Conservation (phyloP, 495 filamentous ascomycete species). For the Podospora appendiculata region DNA sequence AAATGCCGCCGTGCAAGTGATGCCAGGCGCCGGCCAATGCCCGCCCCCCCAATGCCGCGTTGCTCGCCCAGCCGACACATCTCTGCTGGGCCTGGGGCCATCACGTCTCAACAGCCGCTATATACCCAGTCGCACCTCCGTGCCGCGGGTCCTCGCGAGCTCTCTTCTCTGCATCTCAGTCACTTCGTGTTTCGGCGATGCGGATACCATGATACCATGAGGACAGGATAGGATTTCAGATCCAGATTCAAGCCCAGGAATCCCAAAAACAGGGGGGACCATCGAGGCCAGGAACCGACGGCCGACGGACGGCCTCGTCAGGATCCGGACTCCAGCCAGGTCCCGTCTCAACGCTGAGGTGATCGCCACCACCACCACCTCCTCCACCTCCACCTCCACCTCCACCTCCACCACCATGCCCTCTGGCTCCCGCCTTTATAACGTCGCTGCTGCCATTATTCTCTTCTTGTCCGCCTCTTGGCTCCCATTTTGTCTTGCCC, state of each 20-base stretch:
- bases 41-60: constrained; percentile 17
- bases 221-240: too few relatives aligned
- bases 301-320: constrained; percentile 5
- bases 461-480: constrained; percentile 22
- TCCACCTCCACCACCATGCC: constrained; percentile 27
- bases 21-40: constrained; percentile 24
- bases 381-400: constrained; percentile 2
- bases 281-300: too few relatives aligned
- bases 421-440: constrained; percentile 18
- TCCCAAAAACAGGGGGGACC: too few relatives aligned
- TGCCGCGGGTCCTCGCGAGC: constrained; percentile 24
- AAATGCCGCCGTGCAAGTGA: constrained; percentile 5
- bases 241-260: too few relatives aligned
- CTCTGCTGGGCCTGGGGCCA: constrained; percentile 17
- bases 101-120: constrained; percentile 47
- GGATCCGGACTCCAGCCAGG: constrained; percentile 10
- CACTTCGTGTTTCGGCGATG: constrained; percentile 39
- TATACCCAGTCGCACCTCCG: constrained; percentile 36
- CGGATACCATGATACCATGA: constrained; percentile 15
- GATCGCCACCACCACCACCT: not conserved
- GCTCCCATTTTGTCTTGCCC: constrained; percentile 22
- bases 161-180: constrained; percentile 29
- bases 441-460: constrained; percentile 23
- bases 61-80: constrained; percentile 17
- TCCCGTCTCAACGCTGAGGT: not conserved